Evolutionary conservation across 139 green algal genomes (phyloP).

Genomic region (Chlamydomonas asymmetrica): DNA sequence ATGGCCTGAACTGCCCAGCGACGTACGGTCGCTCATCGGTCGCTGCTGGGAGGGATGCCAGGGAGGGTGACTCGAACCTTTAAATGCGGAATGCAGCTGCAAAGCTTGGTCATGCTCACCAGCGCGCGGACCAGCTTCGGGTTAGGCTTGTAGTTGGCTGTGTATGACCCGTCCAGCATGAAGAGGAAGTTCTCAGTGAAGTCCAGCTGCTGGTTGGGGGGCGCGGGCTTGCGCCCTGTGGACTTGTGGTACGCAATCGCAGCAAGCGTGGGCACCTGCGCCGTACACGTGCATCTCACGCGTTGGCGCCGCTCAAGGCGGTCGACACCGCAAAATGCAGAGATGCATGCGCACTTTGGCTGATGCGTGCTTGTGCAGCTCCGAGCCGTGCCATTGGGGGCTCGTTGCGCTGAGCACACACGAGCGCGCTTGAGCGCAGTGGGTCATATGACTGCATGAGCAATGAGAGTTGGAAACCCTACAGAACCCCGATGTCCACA

Average conservation of each 20-base stretch:
- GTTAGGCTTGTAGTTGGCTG: constrained; percentile 82
- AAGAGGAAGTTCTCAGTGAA: constrained; percentile 98
- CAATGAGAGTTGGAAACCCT: too few species aligned
- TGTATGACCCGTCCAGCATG: constrained; percentile 91
- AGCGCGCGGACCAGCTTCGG: constrained; percentile 78
- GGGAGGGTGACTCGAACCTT: too few species aligned
- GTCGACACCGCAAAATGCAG: too few species aligned
- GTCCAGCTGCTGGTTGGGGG: constrained; percentile 82
- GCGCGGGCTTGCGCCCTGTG: constrained; percentile 73
- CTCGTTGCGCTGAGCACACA: too few species aligned
- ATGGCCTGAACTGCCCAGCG: too few species aligned
- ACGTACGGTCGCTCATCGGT: too few species aligned
- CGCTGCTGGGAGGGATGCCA: too few species aligned
- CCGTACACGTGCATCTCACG: not conserved
- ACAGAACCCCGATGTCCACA: too few species aligned
- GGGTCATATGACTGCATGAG: too few species aligned
- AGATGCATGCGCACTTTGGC: not conserved
- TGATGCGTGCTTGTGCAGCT: not conserved
- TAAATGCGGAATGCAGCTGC: not conserved
- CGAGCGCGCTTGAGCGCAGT: too few species aligned
- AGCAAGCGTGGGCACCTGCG: constrained; percentile 86
- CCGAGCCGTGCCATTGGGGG: too few species aligned
- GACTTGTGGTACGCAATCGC: constrained; percentile 93
- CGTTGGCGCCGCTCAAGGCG: not conserved
- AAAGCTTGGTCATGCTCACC: too few species aligned